A percentile compares a stretch with the other conserved stretches of the same genome.
Evolutionary conservation across 176 grass and related monocot genomes (phyloP).

Genomic region (Pharus latifolius): DNA sequence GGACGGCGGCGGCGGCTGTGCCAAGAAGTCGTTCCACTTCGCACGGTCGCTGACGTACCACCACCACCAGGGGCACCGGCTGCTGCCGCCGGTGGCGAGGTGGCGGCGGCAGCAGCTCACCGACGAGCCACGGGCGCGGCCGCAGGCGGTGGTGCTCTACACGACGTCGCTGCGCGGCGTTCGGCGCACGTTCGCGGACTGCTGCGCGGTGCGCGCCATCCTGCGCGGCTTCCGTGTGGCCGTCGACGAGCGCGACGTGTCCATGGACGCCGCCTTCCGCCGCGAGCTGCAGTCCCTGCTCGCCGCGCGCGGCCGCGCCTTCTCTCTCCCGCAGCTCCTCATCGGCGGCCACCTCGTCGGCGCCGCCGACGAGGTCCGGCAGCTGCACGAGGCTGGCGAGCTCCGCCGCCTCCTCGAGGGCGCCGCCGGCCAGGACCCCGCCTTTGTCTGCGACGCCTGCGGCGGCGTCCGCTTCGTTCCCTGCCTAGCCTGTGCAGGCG

Average conservation of each 20-base stretch:
- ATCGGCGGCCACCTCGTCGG: slow-evolving; percentile 51
- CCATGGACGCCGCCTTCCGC: slow-evolving; percentile 76
- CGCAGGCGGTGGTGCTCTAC: slow-evolving; percentile 77
- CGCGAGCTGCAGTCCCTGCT: slow-evolving; percentile 71
- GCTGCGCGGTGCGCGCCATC: slow-evolving; percentile 64
- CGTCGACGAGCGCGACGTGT: slow-evolving; percentile 82
- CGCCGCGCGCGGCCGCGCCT: slow-evolving; percentile 24
- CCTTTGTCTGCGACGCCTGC: slow-evolving; percentile 78
- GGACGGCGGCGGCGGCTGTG: slow-evolving; percentile 21
- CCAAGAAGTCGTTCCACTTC: slow-evolving; percentile 55
- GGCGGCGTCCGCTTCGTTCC: slow-evolving; percentile 79
- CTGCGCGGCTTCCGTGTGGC: slow-evolving; percentile 71
- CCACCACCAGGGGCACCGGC: slow-evolving; percentile 44
- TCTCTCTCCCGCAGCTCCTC: slow-evolving; percentile 79
- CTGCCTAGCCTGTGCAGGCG: slow-evolving; percentile 53
- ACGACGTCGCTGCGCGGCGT: slow-evolving; percentile 82
- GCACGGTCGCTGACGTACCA: slow-evolving; percentile 70
- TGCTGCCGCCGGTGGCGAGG: slow-evolving; percentile 4
- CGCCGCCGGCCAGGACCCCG: slow-evolving; percentile 71
- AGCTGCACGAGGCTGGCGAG: slow-evolving; percentile 61
- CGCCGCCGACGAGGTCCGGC: slow-evolving; percentile 67
- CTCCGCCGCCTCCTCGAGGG: slow-evolving; percentile 63
- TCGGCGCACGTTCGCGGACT: slow-evolving; percentile 80
- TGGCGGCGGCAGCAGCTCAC: slow-evolving; percentile 20
- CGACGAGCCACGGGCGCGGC: slow-evolving; percentile 40